phyloP scores from a whole-genome alignment of 441 rosid species.

The Sinapis alba region DNA sequence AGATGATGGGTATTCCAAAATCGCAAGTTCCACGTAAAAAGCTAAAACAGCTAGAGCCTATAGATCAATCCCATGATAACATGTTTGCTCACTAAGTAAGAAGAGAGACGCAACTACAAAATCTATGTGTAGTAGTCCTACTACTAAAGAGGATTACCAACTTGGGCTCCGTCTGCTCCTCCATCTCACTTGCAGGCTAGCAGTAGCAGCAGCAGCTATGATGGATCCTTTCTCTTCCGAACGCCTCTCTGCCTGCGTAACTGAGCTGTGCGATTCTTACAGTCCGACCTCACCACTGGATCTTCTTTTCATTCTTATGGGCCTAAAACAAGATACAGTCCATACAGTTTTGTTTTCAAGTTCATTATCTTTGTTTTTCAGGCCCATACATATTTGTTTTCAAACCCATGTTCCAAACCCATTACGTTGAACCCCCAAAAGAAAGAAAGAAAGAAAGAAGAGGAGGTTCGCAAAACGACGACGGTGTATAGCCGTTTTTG shows the following conservation, averaged over 20 bases:
- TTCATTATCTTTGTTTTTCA: not conserved
- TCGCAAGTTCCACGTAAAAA: not conserved
- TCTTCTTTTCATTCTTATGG: not conserved
- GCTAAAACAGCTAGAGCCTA: not conserved
- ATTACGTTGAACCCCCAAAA: not conserved
- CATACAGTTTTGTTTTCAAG: not conserved
- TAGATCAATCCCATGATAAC: not conserved
- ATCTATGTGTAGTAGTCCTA: not conserved
- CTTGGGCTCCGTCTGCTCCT: not conserved
- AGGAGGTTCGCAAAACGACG: constrained; percentile 4
- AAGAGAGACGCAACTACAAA: not conserved
- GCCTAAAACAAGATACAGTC: not conserved
- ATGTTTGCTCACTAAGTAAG: not conserved
- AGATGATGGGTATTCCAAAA: not conserved
- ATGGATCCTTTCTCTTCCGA: not conserved
- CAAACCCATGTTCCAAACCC: not conserved
- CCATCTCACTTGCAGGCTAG: not conserved
- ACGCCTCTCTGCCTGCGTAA: not conserved
- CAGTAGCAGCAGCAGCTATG: not conserved
- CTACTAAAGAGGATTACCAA: not conserved
- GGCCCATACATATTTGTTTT: not conserved
- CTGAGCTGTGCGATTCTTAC: not conserved
- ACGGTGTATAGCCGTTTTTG: constrained; percentile 20
- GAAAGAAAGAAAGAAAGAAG: not conserved
- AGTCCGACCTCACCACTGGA: not conserved